phyloP scores from a whole-genome alignment of 2,329 filamentous ascomycete species.

The Akanthomyces dipterigenus region DNA sequence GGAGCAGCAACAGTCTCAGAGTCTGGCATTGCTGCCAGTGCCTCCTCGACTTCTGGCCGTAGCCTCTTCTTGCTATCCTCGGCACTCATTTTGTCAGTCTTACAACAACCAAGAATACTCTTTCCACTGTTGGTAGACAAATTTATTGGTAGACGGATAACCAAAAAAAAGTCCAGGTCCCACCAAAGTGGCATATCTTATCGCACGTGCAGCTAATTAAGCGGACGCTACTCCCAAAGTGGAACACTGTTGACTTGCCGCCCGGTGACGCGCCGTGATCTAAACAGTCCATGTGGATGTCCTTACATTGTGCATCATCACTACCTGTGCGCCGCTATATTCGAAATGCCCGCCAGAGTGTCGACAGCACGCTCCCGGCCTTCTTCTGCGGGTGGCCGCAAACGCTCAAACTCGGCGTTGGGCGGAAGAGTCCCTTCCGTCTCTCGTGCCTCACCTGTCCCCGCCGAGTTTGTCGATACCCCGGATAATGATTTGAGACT shows the following conservation, averaged over 20 bases:
- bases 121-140: neutral
- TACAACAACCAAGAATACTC: neutral
- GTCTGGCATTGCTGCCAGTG: constrained; percentile 24
- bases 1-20: constrained; percentile 25
- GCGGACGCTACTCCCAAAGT: constrained; percentile 21
- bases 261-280: constrained; percentile 2
- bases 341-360: constrained; percentile 43
- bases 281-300: constrained; percentile 11
- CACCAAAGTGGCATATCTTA: constrained; percentile 19
- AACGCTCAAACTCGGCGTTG: constrained; percentile 30
- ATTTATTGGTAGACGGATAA: neutral
- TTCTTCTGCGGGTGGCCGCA: constrained; percentile 35
- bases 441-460: constrained; percentile 44
- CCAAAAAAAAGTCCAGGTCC: constrained; percentile 20
- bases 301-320: constrained; percentile 1
- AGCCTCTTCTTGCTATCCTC: constrained; percentile 30
- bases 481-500: constrained; percentile 63
- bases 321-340: neutral
- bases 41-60: constrained; percentile 27
- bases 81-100: constrained; percentile 21
- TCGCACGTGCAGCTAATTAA: constrained; percentile 25
- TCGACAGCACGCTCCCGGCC: constrained; percentile 39
- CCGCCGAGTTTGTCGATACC: constrained; percentile 71
- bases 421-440: constrained; percentile 37
- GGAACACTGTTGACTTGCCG: constrained; percentile 28